These are phyloP conservation scores for Tagetes patula DNA, from an alignment of 129 eudicot genomes.

Conservation along the genomic window DNA sequence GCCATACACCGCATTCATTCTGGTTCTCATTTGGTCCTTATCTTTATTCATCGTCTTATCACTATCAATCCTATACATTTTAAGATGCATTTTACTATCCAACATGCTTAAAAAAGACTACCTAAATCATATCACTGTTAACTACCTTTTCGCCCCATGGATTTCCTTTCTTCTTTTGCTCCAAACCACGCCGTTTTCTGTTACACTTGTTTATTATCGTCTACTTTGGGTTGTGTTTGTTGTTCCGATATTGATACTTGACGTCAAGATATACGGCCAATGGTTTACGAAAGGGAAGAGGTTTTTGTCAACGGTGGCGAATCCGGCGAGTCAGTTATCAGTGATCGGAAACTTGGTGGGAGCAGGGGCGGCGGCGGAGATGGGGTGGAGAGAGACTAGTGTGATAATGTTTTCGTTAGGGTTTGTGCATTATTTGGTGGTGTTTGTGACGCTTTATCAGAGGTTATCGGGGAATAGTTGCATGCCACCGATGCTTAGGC, in stretches of 20 bases:
- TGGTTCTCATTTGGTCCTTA: slow-evolving; percentile 49
- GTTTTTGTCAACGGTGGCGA: slow-evolving; percentile 44
- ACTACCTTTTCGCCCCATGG: slow-evolving; percentile 78
- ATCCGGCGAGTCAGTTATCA: slow-evolving; percentile 57
- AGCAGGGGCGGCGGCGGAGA: slow-evolving; percentile 46
- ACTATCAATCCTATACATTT: slow-evolving; percentile 44
- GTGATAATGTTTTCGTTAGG: slow-evolving; percentile 52
- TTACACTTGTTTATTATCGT: not conserved
- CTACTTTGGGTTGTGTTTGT: slow-evolving; percentile 44
- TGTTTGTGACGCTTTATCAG: slow-evolving; percentile 65
- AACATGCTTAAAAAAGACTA: slow-evolving; percentile 57
- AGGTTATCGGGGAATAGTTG: slow-evolving; percentile 41
- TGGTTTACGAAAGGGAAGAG: slow-evolving; percentile 61
- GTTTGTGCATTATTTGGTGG: slow-evolving; percentile 50
- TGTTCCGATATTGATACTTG: slow-evolving; percentile 47
- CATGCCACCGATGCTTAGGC: slow-evolving; percentile 48
- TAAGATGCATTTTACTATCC: slow-evolving; percentile 43
- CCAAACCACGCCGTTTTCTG: slow-evolving; percentile 36
- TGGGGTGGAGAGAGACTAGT: slow-evolving; percentile 63
- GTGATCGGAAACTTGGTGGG: slow-evolving; percentile 59
- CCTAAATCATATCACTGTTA: slow-evolving; percentile 53
- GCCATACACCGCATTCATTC: slow-evolving; percentile 29
- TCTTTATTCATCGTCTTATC: slow-evolving; percentile 33
- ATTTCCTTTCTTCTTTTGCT: slow-evolving; percentile 59
- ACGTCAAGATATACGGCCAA: slow-evolving; percentile 60